Evolutionary conservation across 2,329 filamentous ascomycete species (phyloP).

Genomic region (Tolypocladium guangdongense): DNA sequence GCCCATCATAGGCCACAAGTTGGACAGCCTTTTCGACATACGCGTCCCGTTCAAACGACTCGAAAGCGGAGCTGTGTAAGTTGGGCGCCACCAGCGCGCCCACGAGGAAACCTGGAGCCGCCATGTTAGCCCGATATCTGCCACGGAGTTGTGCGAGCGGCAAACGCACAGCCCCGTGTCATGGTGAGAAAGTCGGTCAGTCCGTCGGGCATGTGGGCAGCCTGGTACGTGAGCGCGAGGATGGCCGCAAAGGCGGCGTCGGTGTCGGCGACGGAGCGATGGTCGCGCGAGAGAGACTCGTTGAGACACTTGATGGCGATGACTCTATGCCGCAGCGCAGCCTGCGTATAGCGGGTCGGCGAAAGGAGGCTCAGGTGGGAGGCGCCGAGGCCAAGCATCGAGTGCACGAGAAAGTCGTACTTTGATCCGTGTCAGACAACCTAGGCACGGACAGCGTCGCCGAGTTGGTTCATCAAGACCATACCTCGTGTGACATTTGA

Average conservation of each 20-base stretch:
- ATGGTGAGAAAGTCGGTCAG: constrained; percentile 27
- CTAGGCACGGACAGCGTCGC: background rate
- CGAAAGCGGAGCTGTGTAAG: constrained; percentile 13
- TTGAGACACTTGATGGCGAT: constrained; percentile 26
- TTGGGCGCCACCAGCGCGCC: constrained; percentile 9
- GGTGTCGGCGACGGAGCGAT: constrained; percentile 16
- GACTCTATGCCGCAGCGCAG: constrained; percentile 25
- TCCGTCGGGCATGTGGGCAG: constrained; percentile 27
- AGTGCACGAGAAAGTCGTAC: constrained; percentile 30
- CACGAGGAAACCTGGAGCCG: constrained; percentile 16
- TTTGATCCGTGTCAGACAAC: constrained; percentile 4
- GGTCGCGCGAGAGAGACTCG: constrained; percentile 15
- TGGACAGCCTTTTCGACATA: constrained; percentile 17
- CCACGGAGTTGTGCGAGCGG: background rate
- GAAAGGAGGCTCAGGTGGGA: constrained; percentile 23
- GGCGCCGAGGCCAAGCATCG: constrained; percentile 29
- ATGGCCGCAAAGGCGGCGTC: constrained; percentile 27
- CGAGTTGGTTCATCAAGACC: background rate
- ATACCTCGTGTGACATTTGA: constrained; percentile 24
- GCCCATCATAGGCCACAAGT: constrained; percentile 6
- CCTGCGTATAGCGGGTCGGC: constrained; percentile 10
- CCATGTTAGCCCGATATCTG: background rate
- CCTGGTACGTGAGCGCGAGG: constrained; percentile 25
- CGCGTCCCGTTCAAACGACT: constrained; percentile 12
- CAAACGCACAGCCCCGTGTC: constrained; percentile 23